Evolutionary conservation across 202 grass and related monocot species (phyloP), one percentile per base, ranked within the genome.

Genomic region (Zoysia matrella): DNA sequence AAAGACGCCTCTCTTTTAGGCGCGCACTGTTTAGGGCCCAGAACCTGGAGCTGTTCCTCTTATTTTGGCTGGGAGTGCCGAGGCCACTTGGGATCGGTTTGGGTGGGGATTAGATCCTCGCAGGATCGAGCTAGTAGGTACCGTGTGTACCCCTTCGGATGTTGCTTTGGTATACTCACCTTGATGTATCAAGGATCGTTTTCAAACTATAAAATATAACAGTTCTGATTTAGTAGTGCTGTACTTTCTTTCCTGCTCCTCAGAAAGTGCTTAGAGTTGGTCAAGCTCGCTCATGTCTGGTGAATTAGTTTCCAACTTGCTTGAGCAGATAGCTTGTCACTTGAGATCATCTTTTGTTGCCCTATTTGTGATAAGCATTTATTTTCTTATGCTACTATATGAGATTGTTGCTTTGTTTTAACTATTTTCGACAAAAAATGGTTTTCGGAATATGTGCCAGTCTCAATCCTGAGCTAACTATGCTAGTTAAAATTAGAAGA

Each of bases 21-120:
- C 22, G 16, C 2, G 36, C 14, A 7, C 74, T 47, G 5, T 75
- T 8, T 64, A 14, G 47, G 67, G 8, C 51, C 71, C 1, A 13
- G 36, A 39, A 13, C 58, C 44, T 52, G 6, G 10, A 45, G 3
- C 11, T 66, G 60, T 55, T 18, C 15, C 15, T n/a, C 49, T 69
- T 48, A 60, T 45, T 41, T 84, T 47, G 14, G 9, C 45, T 14
- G 5, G 48, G 45, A 69, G n/a, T 6, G 52, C 0, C 0, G 10
- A 46, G 4, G 61, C 44, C 10, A 16, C 4, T n/a, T 18, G 48
- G 60, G 57, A 63, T 66, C 3, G 47, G 42, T 64, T 49, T 61
- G 12, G 69, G 40, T 65, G 39, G 48, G 61, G 45, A 2, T 57
- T 87, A 83, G 88, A 87, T 90, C 75, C 80, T 58, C 18, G 56